Conservation (phyloP, 805 yeast species). For the Spathaspora hagerdaliae region DNA sequence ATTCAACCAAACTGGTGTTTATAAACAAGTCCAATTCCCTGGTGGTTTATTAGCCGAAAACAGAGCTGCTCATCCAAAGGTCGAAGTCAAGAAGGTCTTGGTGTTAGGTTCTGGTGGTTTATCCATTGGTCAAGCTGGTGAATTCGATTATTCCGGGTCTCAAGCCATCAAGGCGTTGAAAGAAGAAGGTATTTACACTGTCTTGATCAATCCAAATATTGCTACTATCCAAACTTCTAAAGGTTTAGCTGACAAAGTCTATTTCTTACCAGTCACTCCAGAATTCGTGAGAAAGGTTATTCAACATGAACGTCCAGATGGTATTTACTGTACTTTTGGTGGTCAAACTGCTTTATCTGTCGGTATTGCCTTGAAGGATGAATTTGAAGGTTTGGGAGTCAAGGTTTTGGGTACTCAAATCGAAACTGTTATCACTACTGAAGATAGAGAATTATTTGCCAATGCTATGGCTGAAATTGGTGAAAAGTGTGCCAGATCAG, state of each 20-base stretch:
- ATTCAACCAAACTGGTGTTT: constrained; percentile 51
- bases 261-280: constrained; percentile 95
- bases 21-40: constrained; percentile 82
- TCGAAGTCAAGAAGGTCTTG: constrained; percentile 83
- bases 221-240: constrained; percentile 98
- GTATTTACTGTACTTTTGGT: constrained; percentile 95
- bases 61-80: constrained; percentile 70
- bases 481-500: constrained; percentile 94
- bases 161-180: constrained; percentile 98
- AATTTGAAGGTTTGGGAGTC: constrained; percentile 87
- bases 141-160: constrained; percentile 97
- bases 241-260: constrained; percentile 97
- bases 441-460: constrained; percentile 95
- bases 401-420: constrained; percentile 95
- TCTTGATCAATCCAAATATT: constrained; percentile 94
- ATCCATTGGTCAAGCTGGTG: constrained; percentile 99
- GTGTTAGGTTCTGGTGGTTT: constrained; percentile 98
- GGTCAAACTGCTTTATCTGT: constrained; percentile 98
- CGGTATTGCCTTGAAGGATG: constrained; percentile 94
- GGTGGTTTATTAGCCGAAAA: constrained; percentile 80
- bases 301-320: constrained; percentile 92
- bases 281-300: constrained; percentile 96
- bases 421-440: constrained; percentile 94
- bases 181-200: constrained; percentile 96
- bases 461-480: constrained; percentile 90